Evolutionary conservation across 768 basidiomycete genomes (phyloP).

Genomic region (Lactarius tabidus): DNA sequence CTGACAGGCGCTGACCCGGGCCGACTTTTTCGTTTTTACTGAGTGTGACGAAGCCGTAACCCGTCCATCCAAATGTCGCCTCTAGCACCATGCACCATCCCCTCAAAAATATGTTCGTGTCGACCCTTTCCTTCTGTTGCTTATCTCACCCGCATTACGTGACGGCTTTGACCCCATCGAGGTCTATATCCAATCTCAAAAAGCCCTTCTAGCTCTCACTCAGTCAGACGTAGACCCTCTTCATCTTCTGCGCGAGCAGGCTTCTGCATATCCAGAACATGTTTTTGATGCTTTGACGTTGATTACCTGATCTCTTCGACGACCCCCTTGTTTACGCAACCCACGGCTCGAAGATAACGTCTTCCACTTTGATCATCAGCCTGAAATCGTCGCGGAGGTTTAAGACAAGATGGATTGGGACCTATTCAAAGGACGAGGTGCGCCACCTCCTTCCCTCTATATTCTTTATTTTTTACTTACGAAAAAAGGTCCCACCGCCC

Average conservation of each 20-base stretch:
- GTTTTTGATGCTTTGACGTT: constrained; percentile 37
- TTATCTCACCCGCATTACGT: neutral
- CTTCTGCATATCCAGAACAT: too few species aligned
- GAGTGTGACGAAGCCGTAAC: too few species aligned
- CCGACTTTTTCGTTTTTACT: too few species aligned
- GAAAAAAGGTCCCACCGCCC: constrained; percentile 52
- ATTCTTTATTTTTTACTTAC: neutral
- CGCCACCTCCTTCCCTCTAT: constrained; percentile 19
- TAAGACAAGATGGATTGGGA: constrained; percentile 61
- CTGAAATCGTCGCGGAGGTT: too few species aligned
- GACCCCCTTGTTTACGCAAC: neutral
- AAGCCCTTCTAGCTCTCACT: constrained; percentile 54
- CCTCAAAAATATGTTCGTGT: constrained; percentile 10
- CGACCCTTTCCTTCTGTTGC: too few species aligned
- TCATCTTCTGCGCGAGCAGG: constrained; percentile 41
- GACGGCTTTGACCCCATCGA: constrained; percentile 62
- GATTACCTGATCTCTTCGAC: constrained; percentile 29
- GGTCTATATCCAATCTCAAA: constrained; percentile 60
- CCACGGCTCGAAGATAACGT: constrained; percentile 33
- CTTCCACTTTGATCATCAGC: constrained; percentile 44
- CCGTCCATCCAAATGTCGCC: constrained; percentile 10
- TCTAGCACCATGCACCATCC: neutral
- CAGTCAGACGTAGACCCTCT: constrained; percentile 60
- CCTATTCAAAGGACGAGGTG: constrained; percentile 54
- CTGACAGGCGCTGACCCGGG: too few species aligned